Percentiles rank a stretch among this genome's conserved stretches.
Evolutionary conservation across 2,329 filamentous ascomycete genomes (phyloP).

Genomic region (Paracoccidioides lutzii): DNA sequence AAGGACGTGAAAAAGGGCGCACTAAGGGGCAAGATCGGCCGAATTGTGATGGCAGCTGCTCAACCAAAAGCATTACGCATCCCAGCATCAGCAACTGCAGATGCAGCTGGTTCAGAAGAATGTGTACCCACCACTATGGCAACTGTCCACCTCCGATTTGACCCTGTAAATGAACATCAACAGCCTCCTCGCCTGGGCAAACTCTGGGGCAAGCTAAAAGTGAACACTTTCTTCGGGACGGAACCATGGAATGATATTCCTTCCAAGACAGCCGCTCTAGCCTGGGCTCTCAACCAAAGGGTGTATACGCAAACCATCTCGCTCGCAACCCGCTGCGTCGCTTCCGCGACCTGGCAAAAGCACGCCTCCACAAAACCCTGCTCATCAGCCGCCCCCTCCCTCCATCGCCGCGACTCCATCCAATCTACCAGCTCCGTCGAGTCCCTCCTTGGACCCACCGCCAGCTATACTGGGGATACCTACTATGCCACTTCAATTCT

Average conservation of each 20-base stretch:
- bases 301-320: slow-evolving; percentile 40
- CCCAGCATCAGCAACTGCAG: slow-evolving; percentile 18
- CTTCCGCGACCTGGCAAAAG: slow-evolving; percentile 44
- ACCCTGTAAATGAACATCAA: slow-evolving; percentile 39
- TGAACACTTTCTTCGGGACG: slow-evolving; percentile 45
- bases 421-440: slow-evolving; percentile 16
- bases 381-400: slow-evolving; percentile 28
- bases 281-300: slow-evolving; percentile 35
- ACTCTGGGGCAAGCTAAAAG: slow-evolving; percentile 43
- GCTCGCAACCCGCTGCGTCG: slow-evolving; percentile 44
- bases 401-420: slow-evolving; percentile 17
- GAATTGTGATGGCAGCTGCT: slow-evolving; percentile 42
- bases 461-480: slow-evolving; percentile 31
- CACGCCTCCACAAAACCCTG: slow-evolving; percentile 27
- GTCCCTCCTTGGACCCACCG: slow-evolving; percentile 22
- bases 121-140: slow-evolving; percentile 39
- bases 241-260: slow-evolving; percentile 40
- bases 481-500: slow-evolving; percentile 53
- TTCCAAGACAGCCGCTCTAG: slow-evolving; percentile 27
- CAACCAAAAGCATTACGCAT: slow-evolving; percentile 47
- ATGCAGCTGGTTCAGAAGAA: slow-evolving; percentile 10
- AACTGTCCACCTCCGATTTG: slow-evolving; percentile 47
- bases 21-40: slow-evolving; percentile 44
- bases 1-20: slow-evolving; percentile 49
- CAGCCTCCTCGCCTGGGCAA: slow-evolving; percentile 42